A percentile compares a stretch with the other conserved stretches of the same genome.
Conservation (phyloP, 2,329 filamentous ascomycete species). For the Epichloe elymi region DNA sequence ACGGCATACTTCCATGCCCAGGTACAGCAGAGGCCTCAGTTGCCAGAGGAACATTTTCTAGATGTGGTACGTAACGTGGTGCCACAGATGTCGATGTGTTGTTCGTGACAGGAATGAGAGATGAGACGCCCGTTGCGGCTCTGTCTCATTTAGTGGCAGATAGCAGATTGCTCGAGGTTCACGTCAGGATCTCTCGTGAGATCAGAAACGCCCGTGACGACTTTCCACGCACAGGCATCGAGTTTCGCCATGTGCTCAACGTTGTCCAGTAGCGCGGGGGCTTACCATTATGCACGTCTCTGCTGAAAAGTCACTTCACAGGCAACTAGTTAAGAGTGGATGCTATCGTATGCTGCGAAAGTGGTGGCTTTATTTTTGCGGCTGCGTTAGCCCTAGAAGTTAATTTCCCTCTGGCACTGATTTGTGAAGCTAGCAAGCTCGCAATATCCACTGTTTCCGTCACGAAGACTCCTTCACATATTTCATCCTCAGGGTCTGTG, state of each 20-base stretch:
- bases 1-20: slow-evolving; percentile 37
- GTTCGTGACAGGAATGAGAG: slow-evolving; percentile 50
- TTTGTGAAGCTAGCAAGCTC: slow-evolving; percentile 45
- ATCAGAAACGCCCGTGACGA: slow-evolving; percentile 24
- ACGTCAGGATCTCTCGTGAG: slow-evolving; percentile 22
- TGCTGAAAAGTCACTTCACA: slow-evolving; percentile 32
- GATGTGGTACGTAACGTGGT: slow-evolving; percentile 26
- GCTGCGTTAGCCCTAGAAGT: slow-evolving; percentile 32
- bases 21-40: slow-evolving; percentile 25
- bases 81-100: slow-evolving; percentile 37
- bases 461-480: slow-evolving; percentile 34
- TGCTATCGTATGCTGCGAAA: slow-evolving; percentile 39
- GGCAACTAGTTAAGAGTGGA: slow-evolving; percentile 34
- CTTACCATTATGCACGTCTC: slow-evolving; percentile 33
- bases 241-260: slow-evolving; percentile 45
- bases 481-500: slow-evolving; percentile 30
- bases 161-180: slow-evolving; percentile 41
- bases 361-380: slow-evolving; percentile 43
- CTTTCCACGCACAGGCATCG: slow-evolving; percentile 37
- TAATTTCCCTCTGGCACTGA: slow-evolving; percentile 30
- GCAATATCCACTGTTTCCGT: slow-evolving; percentile 41
- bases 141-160: slow-evolving; percentile 42
- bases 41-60: slow-evolving; percentile 39
- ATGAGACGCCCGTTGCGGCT: slow-evolving; percentile 39
- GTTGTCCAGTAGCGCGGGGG: slow-evolving; percentile 37